phyloP scores from a whole-genome alignment of 2,329 filamentous ascomycete species.

The Harringtonia aguacate region DNA sequence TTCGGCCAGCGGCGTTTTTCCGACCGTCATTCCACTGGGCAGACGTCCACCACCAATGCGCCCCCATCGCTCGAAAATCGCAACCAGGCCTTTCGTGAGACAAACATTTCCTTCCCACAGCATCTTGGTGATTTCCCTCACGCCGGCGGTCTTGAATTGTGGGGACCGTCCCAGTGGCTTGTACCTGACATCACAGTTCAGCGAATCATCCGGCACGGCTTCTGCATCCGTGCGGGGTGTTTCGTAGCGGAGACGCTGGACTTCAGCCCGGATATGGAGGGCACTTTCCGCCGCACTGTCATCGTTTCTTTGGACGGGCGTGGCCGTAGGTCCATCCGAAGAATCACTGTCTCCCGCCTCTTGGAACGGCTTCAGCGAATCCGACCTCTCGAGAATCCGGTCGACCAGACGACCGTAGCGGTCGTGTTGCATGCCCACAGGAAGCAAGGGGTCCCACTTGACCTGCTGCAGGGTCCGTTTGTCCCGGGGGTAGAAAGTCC shows the following conservation, averaged over 20 bases:
- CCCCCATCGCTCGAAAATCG: background rate
- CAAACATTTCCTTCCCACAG: background rate
- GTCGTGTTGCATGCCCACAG: conserved; percentile 26
- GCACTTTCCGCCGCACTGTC: background rate
- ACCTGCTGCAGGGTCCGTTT: conserved; percentile 23
- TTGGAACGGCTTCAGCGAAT: conserved; percentile 11
- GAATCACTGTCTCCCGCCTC: background rate
- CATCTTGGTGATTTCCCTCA: background rate
- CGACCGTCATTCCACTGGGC: no score
- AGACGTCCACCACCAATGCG: conserved; percentile 2
- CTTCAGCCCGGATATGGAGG: conserved; percentile 4
- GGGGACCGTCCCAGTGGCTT: conserved; percentile 1
- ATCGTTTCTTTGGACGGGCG: background rate
- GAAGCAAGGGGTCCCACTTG: conserved; percentile 20
- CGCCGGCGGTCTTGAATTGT: background rate
- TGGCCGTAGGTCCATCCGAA: background rate
- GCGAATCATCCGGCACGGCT: background rate
- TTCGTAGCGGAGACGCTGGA: conserved; percentile 8
- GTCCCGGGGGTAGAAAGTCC: conserved; percentile 25
- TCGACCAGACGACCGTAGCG: conserved; percentile 19
- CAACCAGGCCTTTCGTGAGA: background rate
- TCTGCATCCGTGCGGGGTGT: background rate
- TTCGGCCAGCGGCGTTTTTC: no score
- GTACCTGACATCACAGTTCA: background rate
- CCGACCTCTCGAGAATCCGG: conserved; percentile 20